Base-by-base conservation (phyloP, 1,139 yeast species). In the Geotrichum aggregatum region DNA sequence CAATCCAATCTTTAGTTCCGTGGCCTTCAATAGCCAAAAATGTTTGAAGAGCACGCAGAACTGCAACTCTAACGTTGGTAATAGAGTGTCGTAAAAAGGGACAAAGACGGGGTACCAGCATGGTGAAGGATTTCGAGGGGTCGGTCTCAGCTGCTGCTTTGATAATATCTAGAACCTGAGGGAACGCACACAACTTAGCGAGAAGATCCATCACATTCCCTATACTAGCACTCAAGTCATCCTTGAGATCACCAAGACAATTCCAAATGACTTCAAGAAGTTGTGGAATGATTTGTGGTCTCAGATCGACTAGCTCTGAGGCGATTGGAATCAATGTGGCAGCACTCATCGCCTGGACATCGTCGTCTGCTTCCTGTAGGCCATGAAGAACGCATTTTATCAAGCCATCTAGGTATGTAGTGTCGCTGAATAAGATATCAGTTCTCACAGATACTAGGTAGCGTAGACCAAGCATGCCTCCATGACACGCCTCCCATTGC, bases 401-500 rank as follows among this genome's bases (percentile, higher is more conserved):
- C 1, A 92, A 87, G 54, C 80, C 79, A 58, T 85, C 85, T 38
- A 88, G 70, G 45, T 91, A 72, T 35, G 63, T 56, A 18, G 61
- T 57, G 39, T 77, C 77, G 13, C 75, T 69, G 31, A 84, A 72
- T 31, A 94, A 71, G 24, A 89, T 78, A 58, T 87, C 95, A 0
- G 91, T 83, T 62, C 96, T 77, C 3, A 92, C 91, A 58, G 96
- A 85, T 3, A 91, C 98, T 61, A 92, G 83, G 69, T 94, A 94
- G 55, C 96, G 75, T 52, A 94, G 75, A 0, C 98, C 98, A 24
- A 94, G 77, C 84, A 94, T 83, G 46, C 98, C 99, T 58, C 98
- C 98, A 73, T 94, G 98, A 56, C 94, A 87, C 1, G 97, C 98
- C 67, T 94, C 98, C 98, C 98, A 94, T 52, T 85, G 78, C 4